These are phyloP conservation scores for Sugiyamaella japonica DNA, from an alignment of 1,139 yeast species.

Conservation along the genomic window DNA sequence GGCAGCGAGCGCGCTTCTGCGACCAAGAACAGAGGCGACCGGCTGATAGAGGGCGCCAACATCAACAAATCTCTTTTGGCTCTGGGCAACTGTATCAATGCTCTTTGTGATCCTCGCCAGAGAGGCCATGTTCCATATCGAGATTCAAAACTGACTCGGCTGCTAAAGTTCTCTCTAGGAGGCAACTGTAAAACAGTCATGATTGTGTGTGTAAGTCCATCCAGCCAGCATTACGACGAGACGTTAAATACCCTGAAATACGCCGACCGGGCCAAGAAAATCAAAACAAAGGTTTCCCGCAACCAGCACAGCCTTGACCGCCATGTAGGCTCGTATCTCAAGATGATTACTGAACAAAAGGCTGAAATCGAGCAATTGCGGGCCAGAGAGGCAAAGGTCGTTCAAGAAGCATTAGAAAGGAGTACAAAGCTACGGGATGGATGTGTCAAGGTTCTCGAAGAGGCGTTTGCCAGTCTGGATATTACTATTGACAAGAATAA, in stretches of 20 bases:
- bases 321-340: slow-evolving; percentile 84
- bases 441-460: slow-evolving; percentile 27
- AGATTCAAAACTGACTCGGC: slow-evolving; percentile 82
- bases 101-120: slow-evolving; percentile 68
- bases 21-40: slow-evolving; percentile 75
- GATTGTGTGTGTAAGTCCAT: slow-evolving; percentile 93
- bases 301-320: slow-evolving; percentile 77
- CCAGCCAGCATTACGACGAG: slow-evolving; percentile 84
- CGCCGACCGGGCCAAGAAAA: slow-evolving; percentile 88
- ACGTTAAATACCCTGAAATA: slow-evolving; percentile 86
- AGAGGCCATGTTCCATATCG: slow-evolving; percentile 83
- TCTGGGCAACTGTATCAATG: slow-evolving; percentile 90
- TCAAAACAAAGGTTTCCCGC: slow-evolving; percentile 74
- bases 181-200: slow-evolving; percentile 93
- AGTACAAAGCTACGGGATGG: slow-evolving; percentile 23
- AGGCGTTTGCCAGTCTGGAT: slow-evolving; percentile 29
- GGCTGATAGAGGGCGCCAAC: slow-evolving; percentile 88
- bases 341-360: slow-evolving; percentile 82
- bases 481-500: slow-evolving; percentile 25
- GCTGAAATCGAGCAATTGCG: slow-evolving; percentile 73
- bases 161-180: slow-evolving; percentile 86
- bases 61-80: slow-evolving; percentile 86
- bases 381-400: slow-evolving; percentile 50
- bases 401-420: slow-evolving; percentile 38
- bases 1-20: slow-evolving; percentile 95